Conservation (phyloP, 768 basidiomycete genomes). For the Pulveroboletus frians region DNA sequence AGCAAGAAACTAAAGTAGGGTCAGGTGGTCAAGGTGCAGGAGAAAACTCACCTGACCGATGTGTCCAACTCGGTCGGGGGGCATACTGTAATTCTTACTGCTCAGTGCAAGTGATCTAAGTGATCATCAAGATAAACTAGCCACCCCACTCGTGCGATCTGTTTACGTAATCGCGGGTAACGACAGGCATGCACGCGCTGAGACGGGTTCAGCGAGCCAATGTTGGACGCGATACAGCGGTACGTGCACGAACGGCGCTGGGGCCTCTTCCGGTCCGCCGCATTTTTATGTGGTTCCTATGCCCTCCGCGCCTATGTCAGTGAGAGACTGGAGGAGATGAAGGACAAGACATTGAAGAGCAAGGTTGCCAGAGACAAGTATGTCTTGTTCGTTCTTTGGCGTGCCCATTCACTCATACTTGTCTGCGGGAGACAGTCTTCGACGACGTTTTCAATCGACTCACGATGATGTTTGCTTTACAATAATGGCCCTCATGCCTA, state of each 20-base stretch:
- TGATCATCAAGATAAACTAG: no score
- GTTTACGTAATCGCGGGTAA: conserved; percentile 7
- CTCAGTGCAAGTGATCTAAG: no score
- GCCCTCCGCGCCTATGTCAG: conserved; percentile 54
- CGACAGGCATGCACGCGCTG: neutral
- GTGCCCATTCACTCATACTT: conserved; percentile 2
- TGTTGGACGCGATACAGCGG: conserved; percentile 41
- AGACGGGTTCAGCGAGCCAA: conserved; percentile 16
- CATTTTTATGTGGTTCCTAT: conserved; percentile 59
- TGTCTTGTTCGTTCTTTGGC: conserved; percentile 2
- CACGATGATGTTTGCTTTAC: conserved; percentile 77
- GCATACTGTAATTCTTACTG: no score
- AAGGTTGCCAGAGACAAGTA: conserved; percentile 57
- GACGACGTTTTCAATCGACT: conserved; percentile 68
- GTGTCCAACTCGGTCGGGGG: no score
- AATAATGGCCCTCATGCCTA: conserved; percentile 62
- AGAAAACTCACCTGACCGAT: no score
- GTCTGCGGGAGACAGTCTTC: conserved; percentile 42
- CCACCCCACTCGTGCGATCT: no score
- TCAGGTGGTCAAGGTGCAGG: no score
- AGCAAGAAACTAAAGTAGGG: no score
- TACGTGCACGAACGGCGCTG: conserved; percentile 48
- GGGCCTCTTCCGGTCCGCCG: conserved; percentile 45
- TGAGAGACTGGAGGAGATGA: conserved; percentile 60
- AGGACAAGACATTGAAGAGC: conserved; percentile 56